Evolutionary conservation across 2,329 filamentous ascomycete genomes (phyloP).

Genomic region (Periglandula ipomoeae): DNA sequence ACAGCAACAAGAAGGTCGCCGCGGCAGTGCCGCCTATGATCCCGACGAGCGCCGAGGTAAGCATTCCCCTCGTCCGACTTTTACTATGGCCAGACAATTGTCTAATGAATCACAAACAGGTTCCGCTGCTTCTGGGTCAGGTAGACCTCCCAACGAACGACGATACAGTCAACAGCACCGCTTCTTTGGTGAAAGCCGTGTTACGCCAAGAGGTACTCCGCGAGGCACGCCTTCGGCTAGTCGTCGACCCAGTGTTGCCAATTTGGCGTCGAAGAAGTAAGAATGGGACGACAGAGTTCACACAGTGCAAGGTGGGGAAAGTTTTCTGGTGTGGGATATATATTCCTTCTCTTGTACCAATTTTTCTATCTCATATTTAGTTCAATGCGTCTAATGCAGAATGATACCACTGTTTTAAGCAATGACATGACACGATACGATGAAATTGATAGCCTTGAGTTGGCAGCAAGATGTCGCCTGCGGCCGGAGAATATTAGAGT

Average conservation of each 20-base stretch:
- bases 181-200: slow-evolving; percentile 32
- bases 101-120: not conserved
- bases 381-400: not conserved
- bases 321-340: not conserved
- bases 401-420: not conserved
- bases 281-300: not conserved
- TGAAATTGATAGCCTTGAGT: not conserved
- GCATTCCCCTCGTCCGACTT: slow-evolving; percentile 4
- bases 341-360: not conserved
- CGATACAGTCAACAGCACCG: slow-evolving; percentile 30
- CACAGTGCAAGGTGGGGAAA: not conserved
- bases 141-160: slow-evolving; percentile 15
- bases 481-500: not conserved
- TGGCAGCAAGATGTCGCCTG: not conserved
- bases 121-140: slow-evolving; percentile 15
- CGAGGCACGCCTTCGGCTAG: slow-evolving; percentile 28
- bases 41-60: slow-evolving; percentile 18
- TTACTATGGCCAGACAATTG: not conserved
- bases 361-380: not conserved
- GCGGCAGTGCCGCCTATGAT: slow-evolving; percentile 18
- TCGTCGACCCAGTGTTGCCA: slow-evolving; percentile 19
- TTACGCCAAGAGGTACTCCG: slow-evolving; percentile 28
- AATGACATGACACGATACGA: not conserved
- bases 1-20: slow-evolving; percentile 18
- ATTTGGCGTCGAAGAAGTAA: slow-evolving; percentile 8